phyloP scores from a whole-genome alignment of 179 eudicot genomes.

The Spergularia azorica region DNA sequence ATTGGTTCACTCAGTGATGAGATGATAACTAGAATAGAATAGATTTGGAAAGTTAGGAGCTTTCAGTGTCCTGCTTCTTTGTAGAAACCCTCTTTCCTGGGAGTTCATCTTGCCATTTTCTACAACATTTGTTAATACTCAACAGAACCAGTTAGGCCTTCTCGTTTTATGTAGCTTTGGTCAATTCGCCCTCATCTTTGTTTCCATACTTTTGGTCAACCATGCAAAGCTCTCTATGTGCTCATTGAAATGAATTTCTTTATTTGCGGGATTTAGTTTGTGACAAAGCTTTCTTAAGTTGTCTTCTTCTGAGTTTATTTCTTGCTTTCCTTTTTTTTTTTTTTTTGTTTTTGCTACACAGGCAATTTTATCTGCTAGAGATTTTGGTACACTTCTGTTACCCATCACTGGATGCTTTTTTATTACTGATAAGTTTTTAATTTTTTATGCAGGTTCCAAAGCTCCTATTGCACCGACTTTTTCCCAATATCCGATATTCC shows the following conservation, averaged over 20 bases:
- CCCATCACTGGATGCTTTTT: not conserved
- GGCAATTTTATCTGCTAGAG: not conserved
- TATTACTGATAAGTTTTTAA: not conserved
- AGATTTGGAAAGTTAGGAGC: too few relatives aligned
- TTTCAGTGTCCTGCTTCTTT: not conserved
- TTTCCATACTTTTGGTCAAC: not conserved
- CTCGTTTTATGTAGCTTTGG: not conserved
- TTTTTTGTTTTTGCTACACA: not conserved
- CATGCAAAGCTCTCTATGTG: not conserved
- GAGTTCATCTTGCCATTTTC: not conserved
- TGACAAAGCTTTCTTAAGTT: not conserved
- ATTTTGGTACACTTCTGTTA: not conserved
- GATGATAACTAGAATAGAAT: too few relatives aligned
- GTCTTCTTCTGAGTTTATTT: not conserved
- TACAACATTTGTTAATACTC: not conserved
- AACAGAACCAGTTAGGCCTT: not conserved
- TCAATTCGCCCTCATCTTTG: not conserved
- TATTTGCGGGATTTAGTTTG: not conserved
- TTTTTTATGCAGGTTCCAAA: conserved; percentile 76
- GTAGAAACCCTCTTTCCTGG: not conserved
- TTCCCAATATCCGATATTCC: conserved; percentile 76
- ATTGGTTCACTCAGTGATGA: too few relatives aligned
- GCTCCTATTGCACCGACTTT: conserved; percentile 82
- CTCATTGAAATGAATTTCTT: not conserved
- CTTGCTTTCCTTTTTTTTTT: too few relatives aligned